phyloP scores from a whole-genome alignment of 768 basidiomycete species.

The Royoungia palumana region DNA sequence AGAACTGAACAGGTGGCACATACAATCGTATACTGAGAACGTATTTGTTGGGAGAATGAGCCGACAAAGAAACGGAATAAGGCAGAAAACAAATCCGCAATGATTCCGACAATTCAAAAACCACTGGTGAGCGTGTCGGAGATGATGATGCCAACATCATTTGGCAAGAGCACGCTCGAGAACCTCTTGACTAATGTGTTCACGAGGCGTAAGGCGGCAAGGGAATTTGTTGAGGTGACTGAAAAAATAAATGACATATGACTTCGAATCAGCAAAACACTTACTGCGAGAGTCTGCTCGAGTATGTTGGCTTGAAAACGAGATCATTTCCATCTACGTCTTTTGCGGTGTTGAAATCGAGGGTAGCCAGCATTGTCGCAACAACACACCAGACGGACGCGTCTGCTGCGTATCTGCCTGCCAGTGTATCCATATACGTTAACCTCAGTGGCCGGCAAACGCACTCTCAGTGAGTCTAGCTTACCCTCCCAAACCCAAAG shows the following conservation, averaged over 20 bases:
- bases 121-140: no score
- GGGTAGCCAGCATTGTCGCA: background rate
- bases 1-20: no score
- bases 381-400: background rate
- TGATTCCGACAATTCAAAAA: no score
- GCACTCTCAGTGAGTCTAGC: no score
- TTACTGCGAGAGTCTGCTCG: constrained; percentile 2
- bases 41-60: no score
- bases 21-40: no score
- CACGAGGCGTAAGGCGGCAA: constrained; percentile 7
- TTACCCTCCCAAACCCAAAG: no score
- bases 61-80: no score
- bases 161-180: background rate
- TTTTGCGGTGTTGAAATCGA: background rate
- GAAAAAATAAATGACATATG: background rate
- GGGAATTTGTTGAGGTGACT: constrained; percentile 6
- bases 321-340: constrained; percentile 3
- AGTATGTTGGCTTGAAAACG: constrained; percentile 2
- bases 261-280: background rate
- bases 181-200: constrained; percentile 1
- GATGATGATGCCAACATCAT: background rate
- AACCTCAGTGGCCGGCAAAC: no score
- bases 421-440: no score
- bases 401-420: background rate
- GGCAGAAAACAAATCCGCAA: no score